These are phyloP conservation scores for Talaromyces nanjingensis DNA, from an alignment of 495 filamentous ascomycete species.

Conservation along the genomic window DNA sequence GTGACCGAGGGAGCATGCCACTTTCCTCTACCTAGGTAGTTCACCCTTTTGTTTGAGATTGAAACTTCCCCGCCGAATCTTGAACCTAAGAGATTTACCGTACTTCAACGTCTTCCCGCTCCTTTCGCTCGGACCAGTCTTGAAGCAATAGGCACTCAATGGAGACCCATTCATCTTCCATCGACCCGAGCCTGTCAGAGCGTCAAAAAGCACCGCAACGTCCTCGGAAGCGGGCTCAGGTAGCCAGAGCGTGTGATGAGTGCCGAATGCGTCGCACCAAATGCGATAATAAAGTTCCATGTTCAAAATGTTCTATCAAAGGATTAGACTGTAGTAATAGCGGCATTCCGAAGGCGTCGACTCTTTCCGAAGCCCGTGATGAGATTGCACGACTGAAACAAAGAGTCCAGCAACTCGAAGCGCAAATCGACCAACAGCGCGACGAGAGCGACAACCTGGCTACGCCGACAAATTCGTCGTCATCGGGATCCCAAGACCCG, in stretches of 20 bases:
- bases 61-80: too few species aligned
- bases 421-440: conserved; percentile 19
- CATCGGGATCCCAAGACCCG: background rate
- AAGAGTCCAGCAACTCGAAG: conserved; percentile 30
- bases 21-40: too few species aligned
- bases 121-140: too few species aligned
- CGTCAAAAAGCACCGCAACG: conserved; percentile 3
- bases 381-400: conserved; percentile 16
- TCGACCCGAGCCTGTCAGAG: too few species aligned
- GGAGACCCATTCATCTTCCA: too few species aligned
- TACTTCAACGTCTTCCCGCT: too few species aligned
- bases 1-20: too few species aligned
- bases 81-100: too few species aligned
- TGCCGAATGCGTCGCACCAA: conserved; percentile 39
- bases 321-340: conserved; percentile 31
- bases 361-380: background rate
- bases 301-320: conserved; percentile 33
- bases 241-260: conserved; percentile 38
- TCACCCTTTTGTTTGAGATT: too few species aligned
- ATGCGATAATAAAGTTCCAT: conserved; percentile 38
- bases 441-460: conserved; percentile 1
- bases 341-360: conserved; percentile 11
- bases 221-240: conserved; percentile 25
- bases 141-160: too few species aligned
- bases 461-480: conserved; percentile 7